Conservation (phyloP, 1,284 basidiomycete species). For the Moesziomyces parantarcticus region DNA sequence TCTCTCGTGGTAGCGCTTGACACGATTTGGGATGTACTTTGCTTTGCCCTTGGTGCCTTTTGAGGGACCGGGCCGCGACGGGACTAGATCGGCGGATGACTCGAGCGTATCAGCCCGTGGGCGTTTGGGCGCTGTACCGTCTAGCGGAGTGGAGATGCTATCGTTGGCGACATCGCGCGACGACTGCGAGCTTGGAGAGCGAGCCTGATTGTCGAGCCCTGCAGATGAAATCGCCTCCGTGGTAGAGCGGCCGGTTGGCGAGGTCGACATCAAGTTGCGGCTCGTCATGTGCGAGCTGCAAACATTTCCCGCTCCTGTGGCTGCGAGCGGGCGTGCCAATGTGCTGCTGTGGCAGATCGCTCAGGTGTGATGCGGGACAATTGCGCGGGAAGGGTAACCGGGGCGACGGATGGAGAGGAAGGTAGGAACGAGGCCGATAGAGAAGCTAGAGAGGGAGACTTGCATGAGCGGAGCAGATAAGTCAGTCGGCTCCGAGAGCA, state of each 20-base stretch:
- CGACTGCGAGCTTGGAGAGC: not conserved
- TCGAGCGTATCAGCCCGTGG: conserved; percentile 2
- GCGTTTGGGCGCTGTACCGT: conserved; percentile 1
- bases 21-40: conserved; percentile 40
- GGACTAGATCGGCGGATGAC: not conserved
- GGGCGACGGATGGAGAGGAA: too few relatives aligned
- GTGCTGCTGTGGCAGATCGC: too few relatives aligned
- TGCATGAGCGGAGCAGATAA: too few relatives aligned
- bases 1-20: conserved; percentile 46
- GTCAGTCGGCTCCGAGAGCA: too few relatives aligned
- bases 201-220: not conserved
- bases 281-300: not conserved
- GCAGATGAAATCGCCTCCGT: not conserved
- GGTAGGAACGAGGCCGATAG: too few relatives aligned
- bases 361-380: too few relatives aligned
- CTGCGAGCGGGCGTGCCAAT: too few relatives aligned
- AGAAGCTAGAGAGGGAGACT: too few relatives aligned
- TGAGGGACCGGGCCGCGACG: conserved; percentile 10
- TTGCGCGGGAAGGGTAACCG: too few relatives aligned
- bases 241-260: not conserved
- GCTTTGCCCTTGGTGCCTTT: conserved; percentile 46
- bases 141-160: not conserved
- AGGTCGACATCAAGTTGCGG: not conserved
- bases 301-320: not conserved
- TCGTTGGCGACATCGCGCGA: not conserved